Base-by-base conservation (phyloP, 1,139 yeast genomes). In the Taphrina betulina region DNA sequence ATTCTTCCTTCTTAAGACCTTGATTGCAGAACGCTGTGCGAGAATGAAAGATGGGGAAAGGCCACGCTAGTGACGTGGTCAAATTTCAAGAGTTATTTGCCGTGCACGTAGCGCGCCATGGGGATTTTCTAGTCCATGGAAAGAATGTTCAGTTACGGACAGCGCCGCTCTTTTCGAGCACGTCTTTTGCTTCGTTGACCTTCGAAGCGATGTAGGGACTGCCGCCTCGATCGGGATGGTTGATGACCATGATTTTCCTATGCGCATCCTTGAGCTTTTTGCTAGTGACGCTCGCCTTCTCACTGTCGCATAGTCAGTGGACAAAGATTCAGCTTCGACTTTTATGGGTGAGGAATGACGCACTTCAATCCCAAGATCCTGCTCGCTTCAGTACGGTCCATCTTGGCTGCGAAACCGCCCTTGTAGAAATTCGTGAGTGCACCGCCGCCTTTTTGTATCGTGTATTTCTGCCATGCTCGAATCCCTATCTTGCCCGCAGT, bases 181-280 rank as follows among this genome's bases (percentile, higher is more conserved):
- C 83, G 66, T 89, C 96, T 71, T 92, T 92, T 55, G 98, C 97
- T 73, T 92, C 97, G 70, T 92, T 92, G 64, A 92, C 89, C 75
- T 92, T 92, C 48, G 97, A 90, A 60, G 98, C 98, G 68, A 92
- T 71, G 67, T 81, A 90, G 36, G 97, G 92, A 17, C 95, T 85
- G 7, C 98, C 98, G 53, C 98, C 98, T 68, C 94, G 86, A 73
- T 92, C 98, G 10, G 98, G 98, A 69, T 92, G 98, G 72, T 92
- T 92, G 51, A 90, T 80, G 69, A 92, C 76, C 96, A 92, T 89
- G 73, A 87, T 85, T 68, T 79, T 80, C 73, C 98, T 81, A 71
- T 92, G 98, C 54, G 86, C 87, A 62, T 90, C 97, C 71, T 92
- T 90, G 67, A 92, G 77, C 68, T 81, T 86, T 62, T 85, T 78